Percentiles rank a stretch among this genome's conserved stretches.
phyloP scores from a whole-genome alignment of 805 yeast species.

The Candida orba region DNA sequence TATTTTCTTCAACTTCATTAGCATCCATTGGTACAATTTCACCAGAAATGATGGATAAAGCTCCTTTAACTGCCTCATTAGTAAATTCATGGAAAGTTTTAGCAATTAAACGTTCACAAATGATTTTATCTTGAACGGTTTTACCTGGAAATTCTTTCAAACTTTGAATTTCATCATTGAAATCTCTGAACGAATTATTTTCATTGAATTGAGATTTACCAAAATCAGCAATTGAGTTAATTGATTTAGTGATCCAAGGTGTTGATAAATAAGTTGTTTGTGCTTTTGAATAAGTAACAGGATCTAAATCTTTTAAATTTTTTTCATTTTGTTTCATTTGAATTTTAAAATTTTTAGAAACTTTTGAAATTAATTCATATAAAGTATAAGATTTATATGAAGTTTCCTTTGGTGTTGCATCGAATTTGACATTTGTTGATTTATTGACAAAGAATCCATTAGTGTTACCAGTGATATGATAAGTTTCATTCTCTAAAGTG shows the following conservation, averaged over 20 bases:
- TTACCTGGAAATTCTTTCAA: conserved; percentile 62
- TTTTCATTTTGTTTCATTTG: conserved; percentile 47
- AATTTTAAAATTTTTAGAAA: conserved; percentile 56
- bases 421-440: conserved; percentile 61
- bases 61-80: conserved; percentile 68
- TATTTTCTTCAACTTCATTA: conserved; percentile 52
- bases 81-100: conserved; percentile 73
- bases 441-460: conserved; percentile 76
- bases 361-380: conserved; percentile 48
- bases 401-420: conserved; percentile 43
- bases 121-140: conserved; percentile 56
- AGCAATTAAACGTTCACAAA: conserved; percentile 68
- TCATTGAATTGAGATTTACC: conserved; percentile 23
- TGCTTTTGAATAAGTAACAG: conserved; percentile 56
- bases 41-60: conserved; percentile 66
- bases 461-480: conserved; percentile 70
- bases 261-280: conserved; percentile 50
- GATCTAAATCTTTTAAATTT: conserved; percentile 34
- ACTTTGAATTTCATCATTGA: conserved; percentile 88
- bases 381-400: conserved; percentile 35
- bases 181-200: conserved; percentile 47
- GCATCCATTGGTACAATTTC: conserved; percentile 76
- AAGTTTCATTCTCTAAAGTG: conserved; percentile 75
- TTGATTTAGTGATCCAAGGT: conserved; percentile 60
- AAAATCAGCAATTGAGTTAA: conserved; percentile 19